Evolutionary conservation across 805 yeast genomes (phyloP).

Genomic region (Candida taoyuanica): DNA sequence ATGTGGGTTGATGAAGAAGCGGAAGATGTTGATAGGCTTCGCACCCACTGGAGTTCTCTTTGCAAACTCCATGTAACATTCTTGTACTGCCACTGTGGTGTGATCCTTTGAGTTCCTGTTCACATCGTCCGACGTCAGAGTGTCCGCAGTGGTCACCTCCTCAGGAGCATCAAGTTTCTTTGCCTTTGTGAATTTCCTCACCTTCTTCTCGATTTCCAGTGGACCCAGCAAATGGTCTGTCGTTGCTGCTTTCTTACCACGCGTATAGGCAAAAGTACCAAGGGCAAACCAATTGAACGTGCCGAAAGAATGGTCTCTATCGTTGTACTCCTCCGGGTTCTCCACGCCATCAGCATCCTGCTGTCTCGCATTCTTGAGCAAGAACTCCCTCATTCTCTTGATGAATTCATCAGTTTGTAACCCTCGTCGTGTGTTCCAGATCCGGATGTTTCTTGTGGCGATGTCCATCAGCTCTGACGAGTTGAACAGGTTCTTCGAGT

Average conservation of each 20-base stretch:
- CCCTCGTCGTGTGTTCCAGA: slow-evolving; percentile 51
- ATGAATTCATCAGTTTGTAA: slow-evolving; percentile 46
- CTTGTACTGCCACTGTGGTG: slow-evolving; percentile 60
- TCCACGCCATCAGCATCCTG: slow-evolving; percentile 20
- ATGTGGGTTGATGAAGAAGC: slow-evolving; percentile 66
- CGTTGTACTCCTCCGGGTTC: slow-evolving; percentile 24
- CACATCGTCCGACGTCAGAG: slow-evolving; percentile 48
- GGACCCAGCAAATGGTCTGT: slow-evolving; percentile 71
- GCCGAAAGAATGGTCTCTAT: slow-evolving; percentile 33
- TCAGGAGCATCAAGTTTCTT: slow-evolving; percentile 40
- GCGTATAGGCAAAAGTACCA: slow-evolving; percentile 46
- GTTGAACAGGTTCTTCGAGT: slow-evolving; percentile 57
- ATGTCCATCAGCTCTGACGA: slow-evolving; percentile 60
- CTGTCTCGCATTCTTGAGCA: slow-evolving; percentile 31
- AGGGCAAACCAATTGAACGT: slow-evolving; percentile 55
- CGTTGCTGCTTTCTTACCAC: slow-evolving; percentile 44
- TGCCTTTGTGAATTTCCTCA: slow-evolving; percentile 31
- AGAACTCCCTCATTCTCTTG: slow-evolving; percentile 33
- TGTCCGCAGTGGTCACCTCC: slow-evolving; percentile 47
- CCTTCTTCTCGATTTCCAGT: slow-evolving; percentile 52
- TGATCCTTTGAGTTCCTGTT: slow-evolving; percentile 47
- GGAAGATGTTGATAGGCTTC: slow-evolving; percentile 50
- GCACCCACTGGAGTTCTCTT: slow-evolving; percentile 27
- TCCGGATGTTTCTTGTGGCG: slow-evolving; percentile 55
- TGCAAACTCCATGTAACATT: slow-evolving; percentile 41